Conservation (phyloP, 768 basidiomycete genomes). For the Tulasnella sp. region DNA sequence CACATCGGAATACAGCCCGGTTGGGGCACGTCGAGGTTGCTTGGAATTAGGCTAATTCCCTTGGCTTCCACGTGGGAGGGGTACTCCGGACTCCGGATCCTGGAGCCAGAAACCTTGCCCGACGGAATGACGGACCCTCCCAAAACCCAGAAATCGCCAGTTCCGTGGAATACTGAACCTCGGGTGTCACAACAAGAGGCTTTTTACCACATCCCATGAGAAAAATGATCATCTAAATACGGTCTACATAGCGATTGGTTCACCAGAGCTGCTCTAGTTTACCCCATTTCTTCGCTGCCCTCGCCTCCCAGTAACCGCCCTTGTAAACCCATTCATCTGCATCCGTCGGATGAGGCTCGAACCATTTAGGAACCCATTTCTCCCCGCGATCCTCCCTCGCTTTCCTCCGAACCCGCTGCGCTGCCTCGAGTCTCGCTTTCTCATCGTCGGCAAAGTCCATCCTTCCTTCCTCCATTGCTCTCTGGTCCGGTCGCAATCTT, state of each 20-base stretch:
- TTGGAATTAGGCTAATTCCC: too few species aligned
- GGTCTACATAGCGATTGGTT: not conserved
- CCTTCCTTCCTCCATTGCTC: constrained; percentile 75
- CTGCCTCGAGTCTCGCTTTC: constrained; percentile 69
- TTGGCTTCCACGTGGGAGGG: too few species aligned
- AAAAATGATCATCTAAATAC: not conserved
- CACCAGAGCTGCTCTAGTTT: constrained; percentile 19
- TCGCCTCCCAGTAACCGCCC: constrained; percentile 83
- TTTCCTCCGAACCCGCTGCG: constrained; percentile 68
- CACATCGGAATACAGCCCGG: too few species aligned
- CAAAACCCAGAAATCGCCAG: not conserved
- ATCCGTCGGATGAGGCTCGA: constrained; percentile 41
- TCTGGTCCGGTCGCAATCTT: constrained; percentile 72
- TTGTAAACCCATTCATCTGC: constrained; percentile 66
- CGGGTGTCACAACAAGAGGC: not conserved
- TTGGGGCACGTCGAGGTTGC: too few species aligned
- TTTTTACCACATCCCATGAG: too few species aligned
- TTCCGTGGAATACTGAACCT: not conserved
- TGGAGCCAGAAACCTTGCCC: not conserved
- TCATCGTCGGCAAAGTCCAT: constrained; percentile 65
- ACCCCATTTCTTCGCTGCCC: constrained; percentile 52
- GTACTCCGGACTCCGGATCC: too few species aligned
- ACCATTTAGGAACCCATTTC: constrained; percentile 60
- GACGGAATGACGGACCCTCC: not conserved
- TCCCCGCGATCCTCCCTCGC: constrained; percentile 49